Percentiles rank a stretch among this genome's conserved stretches.
Evolutionary conservation across 345 rosid genomes (phyloP).

Genomic region (Toxicodendron radicans): DNA sequence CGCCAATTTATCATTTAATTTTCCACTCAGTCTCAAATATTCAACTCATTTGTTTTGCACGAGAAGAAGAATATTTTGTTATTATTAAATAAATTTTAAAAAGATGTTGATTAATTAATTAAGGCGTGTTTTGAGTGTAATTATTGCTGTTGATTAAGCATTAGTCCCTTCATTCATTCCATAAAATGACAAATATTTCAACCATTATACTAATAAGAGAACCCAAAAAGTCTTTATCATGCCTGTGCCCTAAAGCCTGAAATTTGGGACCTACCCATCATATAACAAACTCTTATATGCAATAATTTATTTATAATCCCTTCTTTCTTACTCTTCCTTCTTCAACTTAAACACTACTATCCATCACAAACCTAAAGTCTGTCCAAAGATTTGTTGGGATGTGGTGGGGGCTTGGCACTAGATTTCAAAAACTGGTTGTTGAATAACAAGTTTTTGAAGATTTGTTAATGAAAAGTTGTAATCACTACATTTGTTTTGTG

Average conservation of each 20-base stretch:
- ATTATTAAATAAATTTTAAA: too few relatives aligned
- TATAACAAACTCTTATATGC: not conserved
- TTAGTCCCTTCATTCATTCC: not conserved
- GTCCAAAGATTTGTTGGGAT: too few relatives aligned
- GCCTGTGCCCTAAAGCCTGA: constrained; percentile 1
- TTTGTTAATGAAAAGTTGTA: not conserved
- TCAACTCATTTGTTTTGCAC: too few relatives aligned
- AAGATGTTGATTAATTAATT: not conserved
- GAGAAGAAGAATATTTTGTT: too few relatives aligned
- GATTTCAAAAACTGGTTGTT: not conserved
- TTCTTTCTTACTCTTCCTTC: not conserved
- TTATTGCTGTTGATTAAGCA: not conserved
- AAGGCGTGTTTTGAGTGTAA: constrained; percentile 4
- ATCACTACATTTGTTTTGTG: too few relatives aligned
- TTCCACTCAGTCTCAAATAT: too few relatives aligned
- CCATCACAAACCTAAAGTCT: too few relatives aligned
- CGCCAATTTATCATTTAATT: too few relatives aligned
- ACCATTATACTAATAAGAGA: not conserved
- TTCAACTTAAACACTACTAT: too few relatives aligned
- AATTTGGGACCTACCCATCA: not conserved
- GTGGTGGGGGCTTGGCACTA: not conserved
- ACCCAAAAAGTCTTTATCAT: not conserved
- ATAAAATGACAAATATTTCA: too few relatives aligned
- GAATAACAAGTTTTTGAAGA: too few relatives aligned
- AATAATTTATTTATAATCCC: not conserved